These are phyloP conservation scores for Nelumbo lutea DNA, from an alignment of 164 flowering plant genomes.

Conservation along the genomic window DNA sequence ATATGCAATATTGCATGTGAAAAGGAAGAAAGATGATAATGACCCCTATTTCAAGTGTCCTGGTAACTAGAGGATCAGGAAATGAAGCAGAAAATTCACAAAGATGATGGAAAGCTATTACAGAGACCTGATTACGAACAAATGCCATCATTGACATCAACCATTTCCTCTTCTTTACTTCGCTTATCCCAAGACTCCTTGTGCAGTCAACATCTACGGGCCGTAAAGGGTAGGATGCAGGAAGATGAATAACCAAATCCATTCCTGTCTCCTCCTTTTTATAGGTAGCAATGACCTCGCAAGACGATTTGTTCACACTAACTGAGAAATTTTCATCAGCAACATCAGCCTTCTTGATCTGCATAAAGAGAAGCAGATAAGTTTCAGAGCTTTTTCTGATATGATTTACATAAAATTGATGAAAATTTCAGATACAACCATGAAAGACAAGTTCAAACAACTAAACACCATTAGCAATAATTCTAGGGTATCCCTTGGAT, in stretches of 20 bases:
- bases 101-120: not conserved
- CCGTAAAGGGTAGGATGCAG: conserved; percentile 80
- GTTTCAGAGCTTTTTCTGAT: not conserved
- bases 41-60: not conserved
- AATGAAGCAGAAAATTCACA: not conserved
- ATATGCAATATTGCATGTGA: not conserved
- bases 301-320: conserved; percentile 77
- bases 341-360: conserved; percentile 74
- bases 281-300: conserved; percentile 92
- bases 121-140: conserved; percentile 88
- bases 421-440: not conserved
- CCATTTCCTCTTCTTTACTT: conserved; percentile 92
- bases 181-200: conserved; percentile 89
- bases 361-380: conserved; percentile 24
- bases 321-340: conserved; percentile 80
- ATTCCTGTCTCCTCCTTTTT: conserved; percentile 92
- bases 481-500: too few relatives aligned
- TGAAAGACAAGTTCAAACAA: too few relatives aligned
- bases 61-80: not conserved
- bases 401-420: not conserved
- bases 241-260: conserved; percentile 93
- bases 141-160: conserved; percentile 79
- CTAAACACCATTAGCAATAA: too few relatives aligned
- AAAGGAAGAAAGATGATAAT: not conserved
- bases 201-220: conserved; percentile 87